Evolutionary conservation across 2,329 filamentous ascomycete genomes (phyloP), one percentile per base, ranked within the genome.

Genomic region (Penicillium freii): DNA sequence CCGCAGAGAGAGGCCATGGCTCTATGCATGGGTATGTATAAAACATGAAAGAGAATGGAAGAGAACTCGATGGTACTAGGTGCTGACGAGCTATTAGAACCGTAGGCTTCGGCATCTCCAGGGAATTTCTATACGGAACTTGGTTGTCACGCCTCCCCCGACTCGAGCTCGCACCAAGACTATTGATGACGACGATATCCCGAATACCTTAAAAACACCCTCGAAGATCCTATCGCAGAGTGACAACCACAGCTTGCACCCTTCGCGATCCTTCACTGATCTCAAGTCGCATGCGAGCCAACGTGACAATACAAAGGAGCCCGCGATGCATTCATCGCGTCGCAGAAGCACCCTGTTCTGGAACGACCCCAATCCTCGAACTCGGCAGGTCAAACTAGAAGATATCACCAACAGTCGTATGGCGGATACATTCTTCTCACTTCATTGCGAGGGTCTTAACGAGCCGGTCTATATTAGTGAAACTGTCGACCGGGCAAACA

Each of bases 381-480:
- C 77, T 15, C 75, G 91, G 54, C 92, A 96, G 78, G 86, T 86
- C 73, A 88, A 87, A 70, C 78, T 96, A 42, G 89, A 94, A 72
- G 82, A 87, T 63, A 83, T 90, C 8, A 84, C 89, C 29, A 85
- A 87, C 51, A 84, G 81, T 65, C 82, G 85, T 51, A 87, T 94
- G 75, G 91, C 88, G n/a, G 89, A 97, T 75, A 87, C 88, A 17
- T 97, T 96, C 81, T 94, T 96, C 73, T 90, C 91, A 3, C 71
- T 97, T 51, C 92, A 97, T 73, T 84, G 87, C 45, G 78, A 84
- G 1, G 83, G 77, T 4, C 75, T 85, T 51, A 75, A 81, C 46
- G 87, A 91, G 17, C 92, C 93, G 0, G 77, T 97, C n/a, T 97
- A 97, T 72, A 84, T 96, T 66, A 96, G 92, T 69, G 93, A 97